These are phyloP conservation scores for Diplodia seriata DNA, from an alignment of 2,329 filamentous ascomycete species.

Conservation along the genomic window DNA sequence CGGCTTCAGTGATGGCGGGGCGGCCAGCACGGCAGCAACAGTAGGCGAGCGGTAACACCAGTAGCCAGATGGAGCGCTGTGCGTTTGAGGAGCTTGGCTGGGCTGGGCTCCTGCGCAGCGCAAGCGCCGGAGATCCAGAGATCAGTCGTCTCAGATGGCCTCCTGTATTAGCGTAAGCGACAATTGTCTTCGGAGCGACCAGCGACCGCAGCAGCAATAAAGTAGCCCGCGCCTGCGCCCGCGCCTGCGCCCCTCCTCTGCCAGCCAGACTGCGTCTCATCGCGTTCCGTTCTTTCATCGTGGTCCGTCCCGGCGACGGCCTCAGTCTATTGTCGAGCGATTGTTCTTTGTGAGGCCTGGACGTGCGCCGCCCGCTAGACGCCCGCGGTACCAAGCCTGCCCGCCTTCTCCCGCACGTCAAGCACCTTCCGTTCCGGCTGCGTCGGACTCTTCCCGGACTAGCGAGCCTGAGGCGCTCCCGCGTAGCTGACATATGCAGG, in stretches of 20 bases:
- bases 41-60: slow-evolving; percentile 15
- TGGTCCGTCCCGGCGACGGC: slow-evolving; percentile 27
- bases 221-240: background rate
- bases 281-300: slow-evolving; percentile 12
- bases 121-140: slow-evolving; percentile 22
- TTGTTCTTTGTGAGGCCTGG: slow-evolving; percentile 23
- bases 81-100: slow-evolving; percentile 8
- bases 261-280: slow-evolving; percentile 14
- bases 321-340: slow-evolving; percentile 10
- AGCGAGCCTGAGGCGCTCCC: slow-evolving; percentile 5
- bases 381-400: slow-evolving; percentile 1
- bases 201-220: background rate
- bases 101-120: background rate
- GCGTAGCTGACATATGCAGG: slow-evolving; percentile 30
- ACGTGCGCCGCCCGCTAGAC: slow-evolving; percentile 12
- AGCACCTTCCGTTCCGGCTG: slow-evolving; percentile 15
- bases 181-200: background rate
- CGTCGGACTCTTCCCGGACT: slow-evolving; percentile 9
- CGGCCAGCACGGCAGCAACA: background rate
- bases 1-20: background rate
- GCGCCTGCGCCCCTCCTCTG: background rate
- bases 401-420: background rate
- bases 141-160: slow-evolving; percentile 28
- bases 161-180: slow-evolving; percentile 30
- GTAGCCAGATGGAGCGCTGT: slow-evolving; percentile 9